Percentiles rank a stretch among this genome's conserved stretches.
Conservation (phyloP, 2,329 filamentous ascomycete genomes). For the Colletotrichum plurivorum region DNA sequence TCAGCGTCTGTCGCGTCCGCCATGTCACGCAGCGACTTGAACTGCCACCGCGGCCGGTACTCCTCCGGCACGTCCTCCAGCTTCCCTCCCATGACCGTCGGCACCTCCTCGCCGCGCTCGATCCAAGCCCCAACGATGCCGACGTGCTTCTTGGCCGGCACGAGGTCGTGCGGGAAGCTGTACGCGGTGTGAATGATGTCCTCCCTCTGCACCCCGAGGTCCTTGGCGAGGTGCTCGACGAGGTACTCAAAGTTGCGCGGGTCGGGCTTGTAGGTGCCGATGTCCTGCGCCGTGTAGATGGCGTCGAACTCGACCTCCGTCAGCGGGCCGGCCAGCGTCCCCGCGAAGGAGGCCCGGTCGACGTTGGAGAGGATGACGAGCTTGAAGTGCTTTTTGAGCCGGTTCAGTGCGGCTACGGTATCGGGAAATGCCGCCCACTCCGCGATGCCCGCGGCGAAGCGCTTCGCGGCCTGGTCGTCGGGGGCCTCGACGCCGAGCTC, state of each 20-base stretch:
- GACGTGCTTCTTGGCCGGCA: constrained; percentile 68
- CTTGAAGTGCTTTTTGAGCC: constrained; percentile 66
- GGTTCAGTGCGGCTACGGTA: constrained; percentile 66
- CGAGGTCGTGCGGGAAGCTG: constrained; percentile 78
- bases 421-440: constrained; percentile 72
- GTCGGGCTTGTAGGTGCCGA: constrained; percentile 80
- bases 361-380: constrained; percentile 72
- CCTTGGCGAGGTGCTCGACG: constrained; percentile 64
- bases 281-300: constrained; percentile 77
- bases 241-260: constrained; percentile 76
- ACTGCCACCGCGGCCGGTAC: constrained; percentile 47
- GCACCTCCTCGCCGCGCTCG: constrained; percentile 51
- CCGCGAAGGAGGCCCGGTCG: constrained; percentile 64
- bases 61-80: background rate
- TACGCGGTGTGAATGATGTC: constrained; percentile 77
- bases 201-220: constrained; percentile 67
- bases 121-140: constrained; percentile 75
- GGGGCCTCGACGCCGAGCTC: constrained; percentile 55
- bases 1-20: constrained; percentile 67
- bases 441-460: constrained; percentile 66
- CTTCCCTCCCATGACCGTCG: constrained; percentile 63
- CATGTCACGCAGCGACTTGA: constrained; percentile 71
- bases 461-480: constrained; percentile 52
- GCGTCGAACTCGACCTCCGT: constrained; percentile 68
- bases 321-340: constrained; percentile 61